phyloP scores from a whole-genome alignment of 306 rosid species.

The Crotalaria pallida region DNA sequence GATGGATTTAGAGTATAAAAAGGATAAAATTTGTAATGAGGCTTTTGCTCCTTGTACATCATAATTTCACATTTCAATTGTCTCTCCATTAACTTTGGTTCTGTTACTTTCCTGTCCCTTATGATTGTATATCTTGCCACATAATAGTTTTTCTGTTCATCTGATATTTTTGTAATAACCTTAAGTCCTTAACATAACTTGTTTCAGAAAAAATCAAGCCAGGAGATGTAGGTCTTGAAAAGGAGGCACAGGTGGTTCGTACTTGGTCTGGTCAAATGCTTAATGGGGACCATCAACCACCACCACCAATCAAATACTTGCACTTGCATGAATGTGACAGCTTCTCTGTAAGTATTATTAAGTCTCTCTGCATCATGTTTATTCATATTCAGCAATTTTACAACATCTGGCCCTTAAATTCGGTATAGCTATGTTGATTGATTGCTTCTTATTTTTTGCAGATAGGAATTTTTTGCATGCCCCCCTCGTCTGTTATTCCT shows the following conservation, averaged over 20 bases:
- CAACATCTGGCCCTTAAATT: background rate
- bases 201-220: conserved; percentile 93
- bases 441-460: conserved; percentile 30
- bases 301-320: conserved; percentile 85
- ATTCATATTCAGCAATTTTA: conserved; percentile 11
- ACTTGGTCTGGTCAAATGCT: conserved; percentile 54
- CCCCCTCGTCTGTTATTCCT: conserved; percentile 83
- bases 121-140: background rate
- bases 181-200: conserved; percentile 10
- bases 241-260: conserved; percentile 87
- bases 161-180: conserved; percentile 17
- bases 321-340: conserved; percentile 74
- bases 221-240: conserved; percentile 88
- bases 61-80: background rate
- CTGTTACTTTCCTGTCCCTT: background rate
- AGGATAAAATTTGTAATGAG: background rate
- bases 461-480: conserved; percentile 99
- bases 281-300: conserved; percentile 53
- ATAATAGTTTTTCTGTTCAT: background rate
- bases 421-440: background rate
- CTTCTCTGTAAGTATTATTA: conserved; percentile 68
- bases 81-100: background rate
- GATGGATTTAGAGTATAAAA: background rate
- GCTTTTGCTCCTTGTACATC: background rate
- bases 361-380: background rate